Conservation (phyloP, 208 protist genomes). For the Jaenimonas drosophilae region DNA sequence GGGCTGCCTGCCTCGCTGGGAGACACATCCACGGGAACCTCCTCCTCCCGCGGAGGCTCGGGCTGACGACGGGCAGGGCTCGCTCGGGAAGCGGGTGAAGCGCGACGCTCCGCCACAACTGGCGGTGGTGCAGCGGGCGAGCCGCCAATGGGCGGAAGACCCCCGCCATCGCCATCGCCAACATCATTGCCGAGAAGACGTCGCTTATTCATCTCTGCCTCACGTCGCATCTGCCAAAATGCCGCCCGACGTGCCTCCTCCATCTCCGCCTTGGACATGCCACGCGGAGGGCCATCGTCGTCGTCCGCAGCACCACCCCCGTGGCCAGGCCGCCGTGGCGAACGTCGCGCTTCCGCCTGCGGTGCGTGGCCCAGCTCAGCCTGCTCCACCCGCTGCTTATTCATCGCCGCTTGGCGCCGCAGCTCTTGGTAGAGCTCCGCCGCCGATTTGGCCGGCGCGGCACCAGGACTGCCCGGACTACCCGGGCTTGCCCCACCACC, state of each 20-base stretch:
- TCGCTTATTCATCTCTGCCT: constrained; percentile 75
- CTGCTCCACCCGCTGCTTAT: constrained; percentile 57
- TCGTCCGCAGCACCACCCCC: not conserved
- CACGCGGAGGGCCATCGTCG: not conserved
- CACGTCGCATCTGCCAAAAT: constrained; percentile 86
- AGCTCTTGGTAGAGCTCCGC: constrained; percentile 69
- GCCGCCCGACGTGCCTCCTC: constrained; percentile 58
- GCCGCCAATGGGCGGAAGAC: constrained; percentile 1
- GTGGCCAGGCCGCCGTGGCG: not conserved
- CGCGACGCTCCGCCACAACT: no score
- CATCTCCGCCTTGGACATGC: constrained; percentile 36
- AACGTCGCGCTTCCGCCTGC: not conserved
- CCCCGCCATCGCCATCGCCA: constrained; percentile 1
- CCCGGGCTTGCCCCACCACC: not conserved
- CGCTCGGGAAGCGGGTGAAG: not conserved
- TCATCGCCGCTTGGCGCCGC: constrained; percentile 63
- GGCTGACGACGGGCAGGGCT: not conserved
- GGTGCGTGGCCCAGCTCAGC: constrained; percentile 3
- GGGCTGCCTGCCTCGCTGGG: not conserved
- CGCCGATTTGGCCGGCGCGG: no score
- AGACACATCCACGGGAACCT: not conserved
- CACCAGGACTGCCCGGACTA: no score
- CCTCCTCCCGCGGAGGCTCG: not conserved
- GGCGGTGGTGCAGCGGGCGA: constrained; percentile 4
- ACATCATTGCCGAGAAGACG: constrained; percentile 39